Evolutionary conservation across 1,284 basidiomycete genomes (phyloP).

Genomic region (Leccinum subspadiceum): DNA sequence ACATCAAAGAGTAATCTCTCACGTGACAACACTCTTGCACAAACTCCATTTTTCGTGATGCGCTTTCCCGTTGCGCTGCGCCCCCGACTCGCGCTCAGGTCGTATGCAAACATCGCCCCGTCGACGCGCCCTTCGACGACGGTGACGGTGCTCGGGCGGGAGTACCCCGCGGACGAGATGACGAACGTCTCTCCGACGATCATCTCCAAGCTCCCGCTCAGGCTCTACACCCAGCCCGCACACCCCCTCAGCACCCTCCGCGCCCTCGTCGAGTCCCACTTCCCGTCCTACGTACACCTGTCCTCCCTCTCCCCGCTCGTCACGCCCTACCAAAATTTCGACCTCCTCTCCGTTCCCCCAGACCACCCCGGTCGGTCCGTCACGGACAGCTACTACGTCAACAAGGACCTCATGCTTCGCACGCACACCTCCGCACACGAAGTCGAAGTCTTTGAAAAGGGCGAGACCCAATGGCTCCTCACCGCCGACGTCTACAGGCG

Average conservation of each 20-base stretch:
- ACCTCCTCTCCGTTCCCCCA: constrained; percentile 89
- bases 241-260: constrained; percentile 92
- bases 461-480: constrained; percentile 83
- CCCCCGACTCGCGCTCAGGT: constrained; percentile 7
- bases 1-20: constrained; percentile 14
- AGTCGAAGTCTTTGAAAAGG: constrained; percentile 83
- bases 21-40: background rate
- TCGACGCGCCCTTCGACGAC: constrained; percentile 29
- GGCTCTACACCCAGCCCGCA: constrained; percentile 71
- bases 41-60: constrained; percentile 12
- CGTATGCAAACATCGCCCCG: constrained; percentile 21
- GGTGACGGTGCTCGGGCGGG: constrained; percentile 48
- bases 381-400: constrained; percentile 97
- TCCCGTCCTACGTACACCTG: constrained; percentile 64
- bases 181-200: constrained; percentile 90
- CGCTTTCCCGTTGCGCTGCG: constrained; percentile 12
- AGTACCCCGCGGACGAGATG: constrained; percentile 70
- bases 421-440: constrained; percentile 99
- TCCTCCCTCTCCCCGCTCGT: constrained; percentile 86
- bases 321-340: constrained; percentile 92
- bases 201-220: constrained; percentile 67
- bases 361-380: constrained; percentile 92
- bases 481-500: constrained; percentile 98
- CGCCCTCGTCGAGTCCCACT: constrained; percentile 82
- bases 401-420: constrained; percentile 86